Evolutionary conservation across 2,329 filamentous ascomycete species (phyloP).

Genomic region (Annulohypoxylon truncatum): DNA sequence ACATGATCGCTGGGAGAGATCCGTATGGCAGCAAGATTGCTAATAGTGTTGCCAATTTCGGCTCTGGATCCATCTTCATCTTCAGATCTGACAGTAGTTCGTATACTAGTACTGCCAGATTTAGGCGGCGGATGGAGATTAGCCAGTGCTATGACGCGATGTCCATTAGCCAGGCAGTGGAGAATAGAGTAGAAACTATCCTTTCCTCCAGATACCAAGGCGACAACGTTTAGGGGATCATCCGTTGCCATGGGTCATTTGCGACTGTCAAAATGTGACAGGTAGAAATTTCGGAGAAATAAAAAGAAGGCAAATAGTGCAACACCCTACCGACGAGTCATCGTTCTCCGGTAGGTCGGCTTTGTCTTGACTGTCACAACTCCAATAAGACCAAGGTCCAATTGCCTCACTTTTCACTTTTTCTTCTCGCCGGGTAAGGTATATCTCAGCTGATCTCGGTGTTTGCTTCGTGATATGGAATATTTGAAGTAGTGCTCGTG

Average conservation of each 20-base stretch:
- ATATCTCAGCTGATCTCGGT: conserved; percentile 34
- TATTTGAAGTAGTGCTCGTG: conserved; percentile 25
- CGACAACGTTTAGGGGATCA: conserved; percentile 78
- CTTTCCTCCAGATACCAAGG: conserved; percentile 94
- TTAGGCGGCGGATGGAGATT: conserved; percentile 77
- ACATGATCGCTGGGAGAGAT: conserved; percentile 24
- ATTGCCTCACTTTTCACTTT: conserved; percentile 24
- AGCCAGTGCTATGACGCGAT: conserved; percentile 85
- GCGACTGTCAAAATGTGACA: conserved; percentile 7
- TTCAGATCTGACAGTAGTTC: conserved; percentile 12
- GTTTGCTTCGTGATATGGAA: conserved; percentile 8
- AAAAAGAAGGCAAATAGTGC: conserved; percentile 23
- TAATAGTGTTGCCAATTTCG: conserved; percentile 13
- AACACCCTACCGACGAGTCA: conserved; percentile 16
- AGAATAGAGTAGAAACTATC: conserved; percentile 95
- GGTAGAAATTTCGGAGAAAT: conserved; percentile 25
- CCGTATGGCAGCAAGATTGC: conserved; percentile 18
- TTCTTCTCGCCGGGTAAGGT: conserved; percentile 3
- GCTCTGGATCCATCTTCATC: conserved; percentile 12
- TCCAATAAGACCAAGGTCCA: conserved; percentile 24
- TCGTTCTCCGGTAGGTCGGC: conserved; percentile 13
- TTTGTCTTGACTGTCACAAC: conserved; percentile 2
- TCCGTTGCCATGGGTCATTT: conserved; percentile 55
- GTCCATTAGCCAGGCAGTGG: conserved; percentile 88
- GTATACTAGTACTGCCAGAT: conserved; percentile 8